Evolutionary conservation across 2,329 filamentous ascomycete genomes (phyloP).

Genomic region (Aspergillus sp.): DNA sequence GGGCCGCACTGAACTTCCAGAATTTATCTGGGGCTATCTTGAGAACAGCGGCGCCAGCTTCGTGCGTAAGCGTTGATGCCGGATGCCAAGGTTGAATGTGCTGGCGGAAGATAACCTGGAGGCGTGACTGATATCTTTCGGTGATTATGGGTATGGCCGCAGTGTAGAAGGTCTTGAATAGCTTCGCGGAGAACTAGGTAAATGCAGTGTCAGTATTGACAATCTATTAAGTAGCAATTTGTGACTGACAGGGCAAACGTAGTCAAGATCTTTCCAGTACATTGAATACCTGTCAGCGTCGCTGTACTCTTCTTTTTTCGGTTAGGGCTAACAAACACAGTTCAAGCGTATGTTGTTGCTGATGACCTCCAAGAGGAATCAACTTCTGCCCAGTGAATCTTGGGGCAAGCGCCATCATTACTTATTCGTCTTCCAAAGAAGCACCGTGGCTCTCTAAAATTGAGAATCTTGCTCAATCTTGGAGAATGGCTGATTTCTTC

Average conservation of each 20-base stretch:
- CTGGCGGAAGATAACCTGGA: slow-evolving; percentile 82
- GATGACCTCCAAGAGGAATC: slow-evolving; percentile 16
- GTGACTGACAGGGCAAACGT: slow-evolving; percentile 69
- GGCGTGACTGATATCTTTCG: slow-evolving; percentile 57
- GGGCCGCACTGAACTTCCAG: slow-evolving; percentile 71
- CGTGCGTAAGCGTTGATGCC: slow-evolving; percentile 68
- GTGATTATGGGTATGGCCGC: slow-evolving; percentile 64
- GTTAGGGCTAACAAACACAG: slow-evolving; percentile 31
- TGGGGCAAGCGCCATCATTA: slow-evolving; percentile 58
- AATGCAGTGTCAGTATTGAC: slow-evolving; percentile 19
- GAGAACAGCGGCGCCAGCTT: slow-evolving; percentile 80
- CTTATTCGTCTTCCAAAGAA: no score
- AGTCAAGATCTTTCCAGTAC: slow-evolving; percentile 67
- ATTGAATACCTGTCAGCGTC: background rate
- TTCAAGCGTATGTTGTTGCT: slow-evolving; percentile 38
- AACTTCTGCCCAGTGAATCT: slow-evolving; percentile 57
- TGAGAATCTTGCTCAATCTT: no score
- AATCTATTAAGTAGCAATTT: background rate
- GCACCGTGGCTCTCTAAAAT: no score
- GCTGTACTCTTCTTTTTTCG: no score
- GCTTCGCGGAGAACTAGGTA: slow-evolving; percentile 60
- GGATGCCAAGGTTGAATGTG: slow-evolving; percentile 97
- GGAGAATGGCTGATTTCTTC: no score
- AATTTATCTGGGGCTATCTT: slow-evolving; percentile 69
- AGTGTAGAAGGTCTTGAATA: slow-evolving; percentile 75